Evolutionary conservation across 306 rosid genomes (phyloP).

Genomic region (Vigna unguiculata): DNA sequence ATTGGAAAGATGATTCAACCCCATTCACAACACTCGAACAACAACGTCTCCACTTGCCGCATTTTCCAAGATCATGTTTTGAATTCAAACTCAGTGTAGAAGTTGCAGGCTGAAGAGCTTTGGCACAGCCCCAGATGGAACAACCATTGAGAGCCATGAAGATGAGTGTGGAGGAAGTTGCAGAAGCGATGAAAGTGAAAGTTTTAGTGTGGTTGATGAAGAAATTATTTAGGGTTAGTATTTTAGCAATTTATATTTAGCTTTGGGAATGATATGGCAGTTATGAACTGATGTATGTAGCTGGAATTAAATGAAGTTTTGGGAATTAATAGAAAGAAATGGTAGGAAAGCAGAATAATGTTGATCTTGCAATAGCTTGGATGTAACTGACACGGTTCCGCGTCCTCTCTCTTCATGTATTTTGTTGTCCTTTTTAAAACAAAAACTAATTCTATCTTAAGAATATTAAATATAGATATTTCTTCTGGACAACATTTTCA

Average conservation of each 20-base stretch:
- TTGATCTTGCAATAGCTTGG: no score
- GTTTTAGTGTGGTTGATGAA: constrained; percentile 49
- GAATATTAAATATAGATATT: background rate
- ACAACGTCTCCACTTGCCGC: constrained; percentile 53
- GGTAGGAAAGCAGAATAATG: background rate
- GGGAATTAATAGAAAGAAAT: background rate
- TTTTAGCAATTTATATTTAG: background rate
- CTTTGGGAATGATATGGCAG: background rate
- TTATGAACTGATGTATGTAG: background rate
- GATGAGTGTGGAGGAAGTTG: constrained; percentile 37
- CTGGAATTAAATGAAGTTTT: background rate
- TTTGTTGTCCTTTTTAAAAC: background rate
- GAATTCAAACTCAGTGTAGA: constrained; percentile 46
- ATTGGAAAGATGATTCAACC: constrained; percentile 45
- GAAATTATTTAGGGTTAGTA: background rate
- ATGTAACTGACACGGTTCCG: no score
- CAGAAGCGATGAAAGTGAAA: constrained; percentile 30
- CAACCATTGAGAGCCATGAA: constrained; percentile 61
- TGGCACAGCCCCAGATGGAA: constrained; percentile 37
- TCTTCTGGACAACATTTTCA: no score
- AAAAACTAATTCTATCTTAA: no score
- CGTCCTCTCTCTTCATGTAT: no score
- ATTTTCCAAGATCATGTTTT: constrained; percentile 48
- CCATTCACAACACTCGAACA: constrained; percentile 41
- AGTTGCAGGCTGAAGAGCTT: constrained; percentile 35